Evolutionary conservation across 192 early-diverging fungal species (phyloP), one percentile per base, ranked within the genome.

Genomic region (Linnemannia zychae): DNA sequence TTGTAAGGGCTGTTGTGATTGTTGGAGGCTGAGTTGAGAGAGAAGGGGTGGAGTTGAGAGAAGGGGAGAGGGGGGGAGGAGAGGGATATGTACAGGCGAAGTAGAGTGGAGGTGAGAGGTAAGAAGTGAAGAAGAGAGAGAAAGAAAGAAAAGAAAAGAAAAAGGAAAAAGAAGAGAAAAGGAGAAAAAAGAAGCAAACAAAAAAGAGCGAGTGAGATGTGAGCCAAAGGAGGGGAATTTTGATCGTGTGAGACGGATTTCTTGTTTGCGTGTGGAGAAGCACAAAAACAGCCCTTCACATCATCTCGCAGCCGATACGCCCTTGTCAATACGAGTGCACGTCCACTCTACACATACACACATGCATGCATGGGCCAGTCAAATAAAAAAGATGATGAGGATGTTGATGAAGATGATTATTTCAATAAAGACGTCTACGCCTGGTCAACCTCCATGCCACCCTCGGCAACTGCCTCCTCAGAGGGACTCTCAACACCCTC

Each of bases 401-500:
- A n/a, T 15, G 22, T 4, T 63, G 22, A 31, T 63, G 18, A 5
- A 20, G 20, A 6, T 63, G 24, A 24, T 28, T 31, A 24, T 11
- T 63, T 31, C 24, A 9, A 63, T 12, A 24, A 33, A 7, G 3
- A 7, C 3, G 2, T 63, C 28, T 46, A 71, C 7, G 46, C 77
- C 47, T 79, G 57, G n/a, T 80, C 78, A 47, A 74, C 33, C 34
- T 80, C 78, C 78, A 80, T 80, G 4, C 46, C 18, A 28, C 60
- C 57, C 44, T 72, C 77, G 28, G 28, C 57, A 33, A 44, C 74
- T 22, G 48, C 34, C 20, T 13, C 53, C 40, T 70, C 67, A 1
- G 46, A 20, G 0, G 38, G 36, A 22, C 48, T 66, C 70, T 79
- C 78, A 36, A 79, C 71, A 24, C 78, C 78, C 15, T 79, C 78